Evolutionary conservation across 1,284 basidiomycete species (phyloP).

Genomic region (Waitea zeae): DNA sequence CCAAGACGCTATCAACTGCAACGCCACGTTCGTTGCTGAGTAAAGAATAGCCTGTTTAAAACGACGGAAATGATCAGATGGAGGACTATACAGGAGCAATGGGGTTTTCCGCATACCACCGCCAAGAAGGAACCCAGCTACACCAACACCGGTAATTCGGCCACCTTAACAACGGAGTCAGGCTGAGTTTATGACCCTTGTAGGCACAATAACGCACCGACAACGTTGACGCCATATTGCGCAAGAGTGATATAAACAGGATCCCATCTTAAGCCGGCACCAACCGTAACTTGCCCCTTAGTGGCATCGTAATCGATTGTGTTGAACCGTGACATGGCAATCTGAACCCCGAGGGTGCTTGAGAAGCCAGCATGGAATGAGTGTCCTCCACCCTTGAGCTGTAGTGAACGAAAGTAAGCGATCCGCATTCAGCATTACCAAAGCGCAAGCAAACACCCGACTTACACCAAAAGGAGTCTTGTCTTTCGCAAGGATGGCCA

Average conservation of each 20-base stretch:
- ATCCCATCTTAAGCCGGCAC: slow-evolving; percentile 30
- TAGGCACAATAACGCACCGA: too few species aligned
- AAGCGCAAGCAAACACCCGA: too few species aligned
- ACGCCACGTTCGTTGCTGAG: slow-evolving; percentile 23
- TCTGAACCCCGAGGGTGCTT: slow-evolving; percentile 33
- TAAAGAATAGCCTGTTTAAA: slow-evolving; percentile 27
- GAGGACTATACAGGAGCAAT: too few species aligned
- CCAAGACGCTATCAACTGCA: slow-evolving; percentile 22
- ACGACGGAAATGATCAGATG: too few species aligned
- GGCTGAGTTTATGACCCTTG: too few species aligned
- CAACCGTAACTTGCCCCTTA: slow-evolving; percentile 20
- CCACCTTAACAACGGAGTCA: too few species aligned
- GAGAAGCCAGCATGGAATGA: slow-evolving; percentile 27
- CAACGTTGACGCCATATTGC: slow-evolving; percentile 20
- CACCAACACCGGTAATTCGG: slow-evolving; percentile 21
- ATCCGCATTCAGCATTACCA: too few species aligned
- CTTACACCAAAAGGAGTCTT: too few species aligned
- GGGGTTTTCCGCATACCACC: too few species aligned
- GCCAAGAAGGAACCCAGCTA: slow-evolving; percentile 28
- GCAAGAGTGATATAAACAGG: slow-evolving; percentile 25
- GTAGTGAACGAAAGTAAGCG: too few species aligned
- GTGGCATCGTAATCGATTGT: slow-evolving; percentile 17
- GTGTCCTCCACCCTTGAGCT: slow-evolving; percentile 35
- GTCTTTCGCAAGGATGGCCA: too few species aligned
- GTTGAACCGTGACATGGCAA: slow-evolving; percentile 26